phyloP scores from a whole-genome alignment of 352 stramenopile genomes.

The Phytophthora pinifolia region DNA sequence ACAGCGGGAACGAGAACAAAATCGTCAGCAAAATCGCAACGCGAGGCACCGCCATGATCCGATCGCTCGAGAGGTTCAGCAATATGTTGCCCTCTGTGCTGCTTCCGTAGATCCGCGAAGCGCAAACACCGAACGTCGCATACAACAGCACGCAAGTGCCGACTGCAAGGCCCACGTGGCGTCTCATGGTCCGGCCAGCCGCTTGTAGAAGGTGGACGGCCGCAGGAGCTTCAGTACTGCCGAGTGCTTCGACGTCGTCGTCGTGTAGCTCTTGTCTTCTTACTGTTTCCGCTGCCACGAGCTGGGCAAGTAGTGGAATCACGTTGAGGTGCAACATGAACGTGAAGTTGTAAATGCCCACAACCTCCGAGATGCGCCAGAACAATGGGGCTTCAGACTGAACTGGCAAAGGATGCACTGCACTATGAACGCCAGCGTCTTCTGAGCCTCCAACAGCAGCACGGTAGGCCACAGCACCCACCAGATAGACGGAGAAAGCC shows the following conservation, averaged over 20 bases:
- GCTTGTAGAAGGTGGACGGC: constrained; percentile 19
- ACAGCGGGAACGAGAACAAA: constrained; percentile 70
- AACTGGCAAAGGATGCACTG: background rate
- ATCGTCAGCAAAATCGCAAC: constrained; percentile 72
- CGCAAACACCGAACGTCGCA: constrained; percentile 60
- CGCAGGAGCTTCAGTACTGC: constrained; percentile 13
- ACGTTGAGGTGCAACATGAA: constrained; percentile 86
- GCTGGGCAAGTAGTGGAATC: constrained; percentile 64
- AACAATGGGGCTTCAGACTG: constrained; percentile 28
- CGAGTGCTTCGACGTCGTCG: constrained; percentile 12
- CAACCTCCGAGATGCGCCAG: constrained; percentile 54
- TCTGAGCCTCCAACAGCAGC: constrained; percentile 24
- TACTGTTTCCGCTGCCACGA: constrained; percentile 35
- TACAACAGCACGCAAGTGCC: constrained; percentile 57
- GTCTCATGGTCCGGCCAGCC: constrained; percentile 42
- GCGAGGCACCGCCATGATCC: constrained; percentile 69
- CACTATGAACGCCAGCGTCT: background rate
- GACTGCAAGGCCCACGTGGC: constrained; percentile 46
- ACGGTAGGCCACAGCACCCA: constrained; percentile 61
- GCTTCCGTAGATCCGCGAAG: constrained; percentile 57
- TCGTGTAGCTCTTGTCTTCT: constrained; percentile 10
- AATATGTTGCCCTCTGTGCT: constrained; percentile 74
- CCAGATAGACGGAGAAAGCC: constrained; percentile 67
- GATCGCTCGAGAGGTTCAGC: constrained; percentile 71
- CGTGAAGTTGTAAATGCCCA: constrained; percentile 85